phyloP scores from a whole-genome alignment of 352 stramenopile species.

The Discostella stelligera region DNA sequence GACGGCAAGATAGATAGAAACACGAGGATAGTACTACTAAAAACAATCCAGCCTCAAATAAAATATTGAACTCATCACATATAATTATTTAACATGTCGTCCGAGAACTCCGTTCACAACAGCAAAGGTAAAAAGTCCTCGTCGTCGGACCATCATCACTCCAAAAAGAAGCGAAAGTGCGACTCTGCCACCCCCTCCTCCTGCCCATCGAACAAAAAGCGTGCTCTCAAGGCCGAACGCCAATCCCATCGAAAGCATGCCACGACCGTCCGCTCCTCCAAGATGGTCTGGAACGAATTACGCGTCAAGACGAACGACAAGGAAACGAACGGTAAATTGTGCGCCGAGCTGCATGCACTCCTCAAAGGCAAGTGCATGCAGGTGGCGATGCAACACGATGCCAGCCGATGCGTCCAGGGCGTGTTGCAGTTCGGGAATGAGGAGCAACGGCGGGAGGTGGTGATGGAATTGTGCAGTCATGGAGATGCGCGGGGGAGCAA shows the following conservation, averaged over 20 bases:
- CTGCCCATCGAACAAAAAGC: slow-evolving; percentile 55
- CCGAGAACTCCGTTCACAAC: slow-evolving; percentile 10
- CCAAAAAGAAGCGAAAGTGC: slow-evolving; percentile 47
- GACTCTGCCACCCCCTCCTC: slow-evolving; percentile 3
- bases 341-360: slow-evolving; percentile 88
- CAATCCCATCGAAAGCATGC: slow-evolving; percentile 93
- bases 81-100: background rate
- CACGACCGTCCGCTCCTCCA: slow-evolving; percentile 89
- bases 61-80: too few relatives aligned
- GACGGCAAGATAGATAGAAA: too few relatives aligned
- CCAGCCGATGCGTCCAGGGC: slow-evolving; percentile 92
- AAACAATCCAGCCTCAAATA: too few relatives aligned
- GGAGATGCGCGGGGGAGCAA: background rate
- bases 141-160: background rate
- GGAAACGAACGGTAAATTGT: slow-evolving; percentile 81
- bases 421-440: slow-evolving; percentile 91
- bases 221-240: slow-evolving; percentile 88
- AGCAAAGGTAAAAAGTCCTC: background rate
- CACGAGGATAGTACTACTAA: too few relatives aligned
- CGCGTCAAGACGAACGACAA: slow-evolving; percentile 85
- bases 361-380: slow-evolving; percentile 93
- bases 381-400: slow-evolving; percentile 93
- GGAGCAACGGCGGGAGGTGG: slow-evolving; percentile 86
- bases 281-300: slow-evolving; percentile 95
- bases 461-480: slow-evolving; percentile 86